phyloP scores from a whole-genome alignment of 2,329 filamentous ascomycete genomes.

The Diaporthe destruens region DNA sequence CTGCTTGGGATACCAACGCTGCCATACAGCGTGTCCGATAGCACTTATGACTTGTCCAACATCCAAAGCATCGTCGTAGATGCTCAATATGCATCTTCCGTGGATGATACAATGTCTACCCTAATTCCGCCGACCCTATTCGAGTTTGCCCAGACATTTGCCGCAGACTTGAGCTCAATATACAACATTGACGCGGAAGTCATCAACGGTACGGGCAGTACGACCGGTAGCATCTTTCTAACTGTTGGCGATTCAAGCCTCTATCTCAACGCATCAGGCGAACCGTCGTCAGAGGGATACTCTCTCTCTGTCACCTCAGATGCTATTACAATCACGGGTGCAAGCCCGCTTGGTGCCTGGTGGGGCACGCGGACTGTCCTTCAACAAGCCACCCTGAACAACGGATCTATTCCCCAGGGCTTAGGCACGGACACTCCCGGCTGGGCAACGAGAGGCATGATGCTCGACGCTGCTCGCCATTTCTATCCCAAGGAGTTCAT shows the following conservation, averaged over 20 bases:
- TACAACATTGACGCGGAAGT: conserved; percentile 50
- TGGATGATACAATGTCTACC: conserved; percentile 61
- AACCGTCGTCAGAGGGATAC: conserved; percentile 63
- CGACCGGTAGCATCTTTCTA: conserved; percentile 56
- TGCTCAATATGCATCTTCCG: conserved; percentile 52
- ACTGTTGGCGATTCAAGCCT: conserved; percentile 56
- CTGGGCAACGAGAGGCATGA: conserved; percentile 62
- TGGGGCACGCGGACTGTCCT: conserved; percentile 69
- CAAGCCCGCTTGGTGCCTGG: conserved; percentile 67
- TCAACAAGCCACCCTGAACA: conserved; percentile 60
- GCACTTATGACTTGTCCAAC: conserved; percentile 23
- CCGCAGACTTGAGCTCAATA: conserved; percentile 49
- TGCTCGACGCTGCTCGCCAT: conserved; percentile 67
- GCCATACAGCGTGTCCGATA: conserved; percentile 23
- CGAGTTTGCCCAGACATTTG: conserved; percentile 62
- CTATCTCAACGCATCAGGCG: conserved; percentile 60
- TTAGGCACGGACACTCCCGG: conserved; percentile 62
- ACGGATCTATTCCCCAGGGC: conserved; percentile 57
- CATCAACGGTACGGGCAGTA: conserved; percentile 42
- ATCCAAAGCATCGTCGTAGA: conserved; percentile 59
- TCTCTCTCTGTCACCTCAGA: conserved; percentile 55
- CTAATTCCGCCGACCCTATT: conserved; percentile 64
- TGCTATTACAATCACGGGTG: conserved; percentile 62
- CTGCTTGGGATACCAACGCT: conserved; percentile 39
- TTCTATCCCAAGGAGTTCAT: conserved; percentile 68